Conservation (phyloP, 2,329 filamentous ascomycete genomes). For the Grosmannia penicillata region DNA sequence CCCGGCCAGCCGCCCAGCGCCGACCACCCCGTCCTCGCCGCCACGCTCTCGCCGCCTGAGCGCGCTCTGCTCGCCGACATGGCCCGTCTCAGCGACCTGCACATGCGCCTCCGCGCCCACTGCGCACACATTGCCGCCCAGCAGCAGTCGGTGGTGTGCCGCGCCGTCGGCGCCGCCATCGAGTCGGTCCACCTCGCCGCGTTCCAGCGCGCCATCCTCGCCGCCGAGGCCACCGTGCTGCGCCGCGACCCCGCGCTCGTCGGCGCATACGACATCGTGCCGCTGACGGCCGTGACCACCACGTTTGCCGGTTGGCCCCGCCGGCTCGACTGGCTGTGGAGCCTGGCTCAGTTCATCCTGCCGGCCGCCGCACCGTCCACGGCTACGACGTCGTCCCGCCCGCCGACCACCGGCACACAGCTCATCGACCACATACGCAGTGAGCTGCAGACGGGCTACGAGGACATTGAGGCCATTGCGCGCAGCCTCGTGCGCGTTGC, state of each 20-base stretch:
- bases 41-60: slow-evolving; percentile 60
- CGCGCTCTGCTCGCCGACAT: slow-evolving; percentile 65
- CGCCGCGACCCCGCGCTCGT: slow-evolving; percentile 64
- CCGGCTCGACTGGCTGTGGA: slow-evolving; percentile 75
- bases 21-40: slow-evolving; percentile 17
- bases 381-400: slow-evolving; percentile 8
- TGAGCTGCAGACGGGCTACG: slow-evolving; percentile 76
- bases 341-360: slow-evolving; percentile 54
- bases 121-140: slow-evolving; percentile 51
- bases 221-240: slow-evolving; percentile 69
- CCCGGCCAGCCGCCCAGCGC: slow-evolving; percentile 29
- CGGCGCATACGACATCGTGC: slow-evolving; percentile 86
- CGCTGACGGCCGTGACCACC: slow-evolving; percentile 67
- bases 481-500: slow-evolving; percentile 59
- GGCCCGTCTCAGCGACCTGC: slow-evolving; percentile 62
- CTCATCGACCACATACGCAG: slow-evolving; percentile 64
- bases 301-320: slow-evolving; percentile 83
- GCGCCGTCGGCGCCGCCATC: slow-evolving; percentile 71
- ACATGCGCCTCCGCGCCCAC: slow-evolving; percentile 55
- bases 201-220: slow-evolving; percentile 72
- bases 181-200: slow-evolving; percentile 57
- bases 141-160: slow-evolving; percentile 71
- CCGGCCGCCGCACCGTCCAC: slow-evolving; percentile 9
- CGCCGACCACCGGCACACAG: slow-evolving; percentile 48
- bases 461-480: slow-evolving; percentile 68